Percentiles rank a stretch among this genome's conserved stretches.
These are phyloP conservation scores for Cyanophora paradoxa DNA, from an alignment of 78 protist genomes.

Conservation along the genomic window DNA sequence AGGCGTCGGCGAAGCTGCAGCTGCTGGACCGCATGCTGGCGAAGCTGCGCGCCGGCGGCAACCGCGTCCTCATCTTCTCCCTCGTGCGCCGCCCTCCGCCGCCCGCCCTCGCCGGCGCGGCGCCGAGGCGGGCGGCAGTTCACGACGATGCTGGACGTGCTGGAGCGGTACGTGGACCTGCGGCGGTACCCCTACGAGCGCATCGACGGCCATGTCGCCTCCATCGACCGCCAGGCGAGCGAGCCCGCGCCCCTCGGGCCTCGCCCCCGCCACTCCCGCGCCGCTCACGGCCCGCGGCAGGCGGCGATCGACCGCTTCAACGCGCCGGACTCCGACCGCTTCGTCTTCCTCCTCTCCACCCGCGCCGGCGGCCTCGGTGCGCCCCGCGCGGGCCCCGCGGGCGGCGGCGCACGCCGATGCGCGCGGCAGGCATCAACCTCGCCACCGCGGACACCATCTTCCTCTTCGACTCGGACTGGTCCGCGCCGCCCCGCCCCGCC, in stretches of 20 bases:
- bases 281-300: slow-evolving; percentile 54
- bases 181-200: slow-evolving; percentile 71
- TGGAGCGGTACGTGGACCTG: slow-evolving; percentile 40
- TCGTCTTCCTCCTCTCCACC: slow-evolving; percentile 89
- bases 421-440: too few relatives aligned
- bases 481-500: too few relatives aligned
- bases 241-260: slow-evolving; percentile 14
- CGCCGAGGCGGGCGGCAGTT: too few relatives aligned
- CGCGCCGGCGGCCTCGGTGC: slow-evolving; percentile 79
- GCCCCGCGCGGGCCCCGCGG: slow-evolving; percentile 80
- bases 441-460: slow-evolving; percentile 89
- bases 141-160: slow-evolving; percentile 92
- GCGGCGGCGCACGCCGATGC: slow-evolving; percentile 76
- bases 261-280: too few relatives aligned
- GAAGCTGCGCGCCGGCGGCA: too few relatives aligned
- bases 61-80: too few relatives aligned
- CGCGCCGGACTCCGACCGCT: slow-evolving; percentile 20
- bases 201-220: slow-evolving; percentile 98
- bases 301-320: slow-evolving; percentile 28
- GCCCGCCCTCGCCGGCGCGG: too few relatives aligned
- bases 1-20: too few relatives aligned
- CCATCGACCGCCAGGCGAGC: slow-evolving; percentile 20
- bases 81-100: too few relatives aligned
- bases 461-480: slow-evolving; percentile 73
- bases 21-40: too few relatives aligned